phyloP scores from a whole-genome alignment of 2,329 filamentous ascomycete genomes.

The Aspergillaceae sp. region DNA sequence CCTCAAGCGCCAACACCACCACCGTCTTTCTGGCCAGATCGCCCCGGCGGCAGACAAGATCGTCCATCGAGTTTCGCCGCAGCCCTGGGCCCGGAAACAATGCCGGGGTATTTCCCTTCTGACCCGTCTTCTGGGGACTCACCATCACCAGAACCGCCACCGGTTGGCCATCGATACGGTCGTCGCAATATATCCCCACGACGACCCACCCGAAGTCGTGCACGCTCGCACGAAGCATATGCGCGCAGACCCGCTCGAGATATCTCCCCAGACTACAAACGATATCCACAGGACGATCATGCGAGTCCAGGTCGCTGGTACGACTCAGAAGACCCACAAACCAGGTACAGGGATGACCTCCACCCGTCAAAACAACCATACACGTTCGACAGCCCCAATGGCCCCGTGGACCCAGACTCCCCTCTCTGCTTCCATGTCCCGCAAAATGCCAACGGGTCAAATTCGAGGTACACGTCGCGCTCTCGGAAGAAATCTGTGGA shows the following conservation, averaged over 20 bases:
- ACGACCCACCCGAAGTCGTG: slow-evolving; percentile 16
- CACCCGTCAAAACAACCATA: slow-evolving; percentile 9
- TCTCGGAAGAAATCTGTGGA: slow-evolving; percentile 6
- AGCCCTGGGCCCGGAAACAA: slow-evolving; percentile 12
- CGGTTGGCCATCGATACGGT: slow-evolving; percentile 5
- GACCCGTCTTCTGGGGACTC: slow-evolving; percentile 24
- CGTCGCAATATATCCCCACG: slow-evolving; percentile 22
- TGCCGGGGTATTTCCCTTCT: slow-evolving; percentile 15
- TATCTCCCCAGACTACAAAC: slow-evolving; percentile 15
- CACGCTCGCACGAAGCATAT: slow-evolving; percentile 32
- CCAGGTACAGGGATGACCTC: not conserved
- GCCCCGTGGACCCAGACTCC: too few relatives aligned
- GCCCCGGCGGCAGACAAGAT: slow-evolving; percentile 13
- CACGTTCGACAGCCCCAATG: too few relatives aligned
- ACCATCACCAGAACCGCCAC: slow-evolving; percentile 1
- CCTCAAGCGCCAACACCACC: slow-evolving; percentile 22
- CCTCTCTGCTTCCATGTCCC: not conserved
- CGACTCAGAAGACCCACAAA: not conserved
- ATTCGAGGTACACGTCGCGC: slow-evolving; percentile 6
- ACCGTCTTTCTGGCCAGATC: slow-evolving; percentile 9
- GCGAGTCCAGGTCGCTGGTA: not conserved
- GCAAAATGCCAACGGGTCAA: not conserved
- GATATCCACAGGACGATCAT: not conserved
- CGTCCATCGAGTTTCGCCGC: slow-evolving; percentile 10
- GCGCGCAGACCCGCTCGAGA: slow-evolving; percentile 21